Evolutionary conservation across 2,329 filamentous ascomycete species (phyloP).

Genomic region (Aspergillus caelatus): DNA sequence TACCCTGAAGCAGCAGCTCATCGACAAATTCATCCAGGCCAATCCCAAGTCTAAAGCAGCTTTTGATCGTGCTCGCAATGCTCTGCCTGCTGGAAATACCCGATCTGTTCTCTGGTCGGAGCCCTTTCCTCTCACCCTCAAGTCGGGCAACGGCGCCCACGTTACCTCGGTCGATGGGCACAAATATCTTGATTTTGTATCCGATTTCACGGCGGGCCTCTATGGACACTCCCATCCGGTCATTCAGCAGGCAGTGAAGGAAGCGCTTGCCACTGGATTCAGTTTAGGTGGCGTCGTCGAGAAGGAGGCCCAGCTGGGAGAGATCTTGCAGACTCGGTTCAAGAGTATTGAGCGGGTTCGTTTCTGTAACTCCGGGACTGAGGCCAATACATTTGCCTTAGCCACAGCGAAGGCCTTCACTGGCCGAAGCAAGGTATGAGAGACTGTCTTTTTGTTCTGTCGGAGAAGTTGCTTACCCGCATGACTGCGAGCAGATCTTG

Average conservation of each 20-base stretch:
- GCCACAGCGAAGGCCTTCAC: slow-evolving; percentile 56
- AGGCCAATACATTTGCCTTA: slow-evolving; percentile 64
- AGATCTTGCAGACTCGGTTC: slow-evolving; percentile 57
- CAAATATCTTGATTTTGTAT: slow-evolving; percentile 61
- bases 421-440: slow-evolving; percentile 40
- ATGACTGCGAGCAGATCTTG: slow-evolving; percentile 36
- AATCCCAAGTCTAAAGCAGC: too few relatives aligned
- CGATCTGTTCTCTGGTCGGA: slow-evolving; percentile 27
- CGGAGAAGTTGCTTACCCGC: too few relatives aligned
- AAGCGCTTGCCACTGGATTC: slow-evolving; percentile 53
- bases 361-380: slow-evolving; percentile 68
- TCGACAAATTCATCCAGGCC: too few relatives aligned
- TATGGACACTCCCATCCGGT: slow-evolving; percentile 66
- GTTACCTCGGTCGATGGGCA: slow-evolving; percentile 36
- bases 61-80: too few relatives aligned
- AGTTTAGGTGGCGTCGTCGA: slow-evolving; percentile 58
- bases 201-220: slow-evolving; percentile 66
- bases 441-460: too few relatives aligned
- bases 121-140: slow-evolving; percentile 38
- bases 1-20: too few relatives aligned
- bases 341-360: slow-evolving; percentile 56
- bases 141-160: slow-evolving; percentile 28
- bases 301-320: slow-evolving; percentile 58
- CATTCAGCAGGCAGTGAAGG: slow-evolving; percentile 54
- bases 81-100: slow-evolving; percentile 26